Base-by-base conservation (phyloP, 805 yeast genomes). In the Lipomyces chichibuensis region DNA sequence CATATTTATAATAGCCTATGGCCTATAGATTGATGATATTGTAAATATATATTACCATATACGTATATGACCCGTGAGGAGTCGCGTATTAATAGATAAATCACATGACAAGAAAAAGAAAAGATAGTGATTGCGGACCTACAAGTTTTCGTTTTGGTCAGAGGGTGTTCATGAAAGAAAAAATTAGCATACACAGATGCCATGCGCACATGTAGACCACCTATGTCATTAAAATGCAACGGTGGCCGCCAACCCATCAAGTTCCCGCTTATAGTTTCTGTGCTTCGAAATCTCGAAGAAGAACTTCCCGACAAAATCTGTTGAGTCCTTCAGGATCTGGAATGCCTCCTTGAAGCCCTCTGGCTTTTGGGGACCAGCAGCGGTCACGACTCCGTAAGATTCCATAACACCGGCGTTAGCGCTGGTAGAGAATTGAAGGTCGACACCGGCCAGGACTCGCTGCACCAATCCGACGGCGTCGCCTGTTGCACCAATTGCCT, bases 401-500 rank as follows among this genome's bases (percentile, higher is more conserved):
- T 60, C 39, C 23, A 60, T 14, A 25, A 43, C 33, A 11, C 27
- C 33, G 25, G n/a, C 37, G 20, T 20, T 33, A 11, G 59, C n/a
- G 3, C 27, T 23, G 17, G n/a, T 37, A 13, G 56, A 49, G 20
- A 39, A 39, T 17, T 39, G 46, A 25, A 60, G n/a, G 25, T 46
- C 51, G n/a, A 60, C 57, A 23, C 32, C 63, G 2, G 53, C 61
- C 37, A 58, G 23, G 27, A 51, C 37, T 29, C n/a, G 39, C 51
- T 32, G 25, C n/a, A 60, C 39, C 17, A 60, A 43, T 13, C 32
- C 39, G 23, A 51, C 58, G 5, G 39, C 63, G 20, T 60, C 58
- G 25, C 63, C 63, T 20, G 59, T 60, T 25, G 63, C 63, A 20
- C 63, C 59, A 13, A 60, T 27, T 13, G 63, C 59, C 57, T 60